These are phyloP conservation scores for Cadophora gregata DNA, from an alignment of 2,329 filamentous ascomycete genomes.

Conservation along the genomic window DNA sequence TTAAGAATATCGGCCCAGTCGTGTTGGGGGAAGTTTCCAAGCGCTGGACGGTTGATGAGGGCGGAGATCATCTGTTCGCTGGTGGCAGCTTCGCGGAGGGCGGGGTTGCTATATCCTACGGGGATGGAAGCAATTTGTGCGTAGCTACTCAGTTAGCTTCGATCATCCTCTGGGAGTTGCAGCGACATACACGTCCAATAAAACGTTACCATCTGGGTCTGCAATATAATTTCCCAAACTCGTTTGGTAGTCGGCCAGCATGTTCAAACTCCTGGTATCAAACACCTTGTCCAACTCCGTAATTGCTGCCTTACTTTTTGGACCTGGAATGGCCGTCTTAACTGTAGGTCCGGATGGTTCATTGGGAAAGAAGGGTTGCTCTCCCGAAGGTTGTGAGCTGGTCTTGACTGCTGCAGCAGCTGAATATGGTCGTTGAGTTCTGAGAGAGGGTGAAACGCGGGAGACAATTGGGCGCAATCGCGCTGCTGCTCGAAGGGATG, in stretches of 20 bases:
- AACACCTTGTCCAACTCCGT: conserved; percentile 55
- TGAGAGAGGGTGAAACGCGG: conserved; percentile 25
- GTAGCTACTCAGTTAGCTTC: conserved; percentile 54
- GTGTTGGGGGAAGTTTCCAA: conserved; percentile 80
- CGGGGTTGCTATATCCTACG: conserved; percentile 81
- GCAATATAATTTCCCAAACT: conserved; percentile 59
- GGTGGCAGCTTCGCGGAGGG: conserved; percentile 67
- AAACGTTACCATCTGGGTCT: conserved; percentile 56
- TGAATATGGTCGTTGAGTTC: conserved; percentile 32
- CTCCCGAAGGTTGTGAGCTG: conserved; percentile 27
- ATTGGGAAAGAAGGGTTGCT: conserved; percentile 41
- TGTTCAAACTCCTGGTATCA: conserved; percentile 58
- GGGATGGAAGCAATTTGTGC: conserved; percentile 86
- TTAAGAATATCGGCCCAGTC: conserved; percentile 76
- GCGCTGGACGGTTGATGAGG: conserved; percentile 78
- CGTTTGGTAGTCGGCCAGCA: conserved; percentile 59
- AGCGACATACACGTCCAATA: conserved; percentile 53
- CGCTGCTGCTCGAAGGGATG: conserved; percentile 43
- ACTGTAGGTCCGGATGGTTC: conserved; percentile 43
- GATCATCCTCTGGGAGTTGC: background rate
- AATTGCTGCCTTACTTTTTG: conserved; percentile 47
- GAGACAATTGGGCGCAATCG: conserved; percentile 39
- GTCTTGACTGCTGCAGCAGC: conserved; percentile 35
- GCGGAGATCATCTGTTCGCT: conserved; percentile 75
- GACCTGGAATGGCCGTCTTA: conserved; percentile 49